Evolutionary conservation across 2,329 filamentous ascomycete species (phyloP), one percentile per base, ranked within the genome.

Genomic region (Lomentospora prolificans): DNA sequence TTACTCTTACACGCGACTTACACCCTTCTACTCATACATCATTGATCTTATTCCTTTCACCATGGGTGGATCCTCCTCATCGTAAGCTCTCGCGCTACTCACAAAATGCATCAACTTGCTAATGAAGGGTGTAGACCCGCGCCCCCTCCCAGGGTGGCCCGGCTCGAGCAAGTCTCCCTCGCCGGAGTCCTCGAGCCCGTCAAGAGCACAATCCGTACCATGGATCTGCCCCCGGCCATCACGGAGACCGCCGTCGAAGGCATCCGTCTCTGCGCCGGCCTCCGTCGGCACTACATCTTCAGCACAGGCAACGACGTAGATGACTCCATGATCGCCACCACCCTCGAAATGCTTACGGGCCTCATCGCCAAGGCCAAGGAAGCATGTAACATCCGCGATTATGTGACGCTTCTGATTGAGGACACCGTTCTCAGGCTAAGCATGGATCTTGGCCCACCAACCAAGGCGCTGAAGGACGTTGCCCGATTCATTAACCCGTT

Each of bases 171-270:
- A 53, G 39, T 55, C 59, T 19, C 48, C 30, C 2, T 57, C 53
- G 27, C 57, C 55, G n/a, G 60, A 57, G 19, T 46, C 54, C 5
- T 57, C 51, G 57, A 36, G 8, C 17, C 51, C 31, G 25, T 53
- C 51, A 24, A 24, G 4, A 36, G 28, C 51, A 59, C 44, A 51
- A 54, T 44, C 28, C 53, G 53, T 39, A 55, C 53, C 14, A 46
- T 33, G 44, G 57, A 61, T 28, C 56, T 60, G 3, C 59, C 60
- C n/a, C 60, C 58, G 6, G 54, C 59, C 39, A 58, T 59, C 30
- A 59, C 55, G 25, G 22, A 53, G n/a, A 50, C 25, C 17, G 51
- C 58, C 8, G 31, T 24, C 28, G 50, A 57, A 28, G 60, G 46
- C 12, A 57, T 62, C 17, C 57, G 51, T 48, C 51, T 57, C 6